Evolutionary conservation across 805 yeast genomes (phyloP).

Genomic region (Schizosaccharomyces osmophilus): DNA sequence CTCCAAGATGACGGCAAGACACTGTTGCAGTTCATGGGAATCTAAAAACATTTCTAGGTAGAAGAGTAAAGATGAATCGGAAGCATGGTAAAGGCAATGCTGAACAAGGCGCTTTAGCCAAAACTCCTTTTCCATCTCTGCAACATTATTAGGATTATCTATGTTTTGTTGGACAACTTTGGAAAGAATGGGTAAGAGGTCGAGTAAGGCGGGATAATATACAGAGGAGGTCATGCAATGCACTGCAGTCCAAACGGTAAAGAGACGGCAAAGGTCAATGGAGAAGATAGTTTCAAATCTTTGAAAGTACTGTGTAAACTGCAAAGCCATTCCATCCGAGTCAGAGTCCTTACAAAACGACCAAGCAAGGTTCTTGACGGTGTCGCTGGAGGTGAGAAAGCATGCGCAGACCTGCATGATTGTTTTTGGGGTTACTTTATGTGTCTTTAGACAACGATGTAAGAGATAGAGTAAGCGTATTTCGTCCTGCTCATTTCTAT

Average conservation of each 20-base stretch:
- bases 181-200: not conserved
- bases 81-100: not conserved
- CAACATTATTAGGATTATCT: not conserved
- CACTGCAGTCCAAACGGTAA: not conserved
- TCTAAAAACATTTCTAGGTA: not conserved
- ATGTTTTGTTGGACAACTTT: not conserved
- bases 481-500: no score
- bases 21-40: not conserved
- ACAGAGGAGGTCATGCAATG: not conserved
- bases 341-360: not conserved
- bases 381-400: not conserved
- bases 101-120: not conserved
- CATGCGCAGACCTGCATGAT: not conserved
- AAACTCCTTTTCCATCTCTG: not conserved
- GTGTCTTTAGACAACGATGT: no score
- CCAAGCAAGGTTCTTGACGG: not conserved
- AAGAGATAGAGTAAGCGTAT: no score
- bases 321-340: not conserved
- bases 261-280: not conserved
- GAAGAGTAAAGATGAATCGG: not conserved
- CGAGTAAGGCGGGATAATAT: not conserved
- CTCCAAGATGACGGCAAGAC: not conserved
- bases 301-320: not conserved
- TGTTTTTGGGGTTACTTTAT: not conserved
- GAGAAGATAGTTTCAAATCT: not conserved